Percentiles rank a stretch among this genome's conserved stretches.
These are phyloP conservation scores for Kuraishia floccosa DNA, from an alignment of 805 yeast genomes.

Conservation along the genomic window DNA sequence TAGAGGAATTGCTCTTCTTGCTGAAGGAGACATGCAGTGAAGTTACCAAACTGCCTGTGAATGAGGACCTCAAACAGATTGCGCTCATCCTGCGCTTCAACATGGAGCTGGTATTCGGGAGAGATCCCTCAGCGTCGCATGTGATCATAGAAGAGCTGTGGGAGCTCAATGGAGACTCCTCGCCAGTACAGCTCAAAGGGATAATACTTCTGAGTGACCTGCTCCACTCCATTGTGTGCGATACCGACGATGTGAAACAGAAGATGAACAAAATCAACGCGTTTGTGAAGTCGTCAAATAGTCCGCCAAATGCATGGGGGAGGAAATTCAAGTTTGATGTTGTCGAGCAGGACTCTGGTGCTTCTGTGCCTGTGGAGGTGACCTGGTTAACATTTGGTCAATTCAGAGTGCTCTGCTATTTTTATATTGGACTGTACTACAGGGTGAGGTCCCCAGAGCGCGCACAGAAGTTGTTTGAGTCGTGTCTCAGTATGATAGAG, in stretches of 20 bases:
- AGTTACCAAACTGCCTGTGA: constrained; percentile 4
- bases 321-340: neutral
- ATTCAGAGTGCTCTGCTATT: constrained; percentile 26
- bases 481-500: constrained; percentile 22
- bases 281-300: constrained; percentile 9
- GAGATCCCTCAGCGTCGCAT: constrained; percentile 15
- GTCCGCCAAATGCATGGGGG: neutral
- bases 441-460: constrained; percentile 23
- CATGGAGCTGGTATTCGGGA: constrained; percentile 18
- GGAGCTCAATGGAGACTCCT: constrained; percentile 1
- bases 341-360: neutral
- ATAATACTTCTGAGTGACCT: constrained; percentile 16
- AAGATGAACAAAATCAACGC: constrained; percentile 13
- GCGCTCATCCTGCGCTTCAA: constrained; percentile 16
- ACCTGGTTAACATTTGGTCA: constrained; percentile 32
- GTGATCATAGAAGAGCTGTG: constrained; percentile 10
- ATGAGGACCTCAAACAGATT: constrained; percentile 8
- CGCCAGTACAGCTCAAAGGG: constrained; percentile 22
- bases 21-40: constrained; percentile 5
- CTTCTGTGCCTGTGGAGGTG: constrained; percentile 11
- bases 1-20: constrained; percentile 10
- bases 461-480: constrained; percentile 22
- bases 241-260: constrained; percentile 14
- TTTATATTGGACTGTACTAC: constrained; percentile 28
- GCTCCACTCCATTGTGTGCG: constrained; percentile 15